phyloP scores from a whole-genome alignment of 2,329 filamentous ascomycete species.

The Didymella lethalis region DNA sequence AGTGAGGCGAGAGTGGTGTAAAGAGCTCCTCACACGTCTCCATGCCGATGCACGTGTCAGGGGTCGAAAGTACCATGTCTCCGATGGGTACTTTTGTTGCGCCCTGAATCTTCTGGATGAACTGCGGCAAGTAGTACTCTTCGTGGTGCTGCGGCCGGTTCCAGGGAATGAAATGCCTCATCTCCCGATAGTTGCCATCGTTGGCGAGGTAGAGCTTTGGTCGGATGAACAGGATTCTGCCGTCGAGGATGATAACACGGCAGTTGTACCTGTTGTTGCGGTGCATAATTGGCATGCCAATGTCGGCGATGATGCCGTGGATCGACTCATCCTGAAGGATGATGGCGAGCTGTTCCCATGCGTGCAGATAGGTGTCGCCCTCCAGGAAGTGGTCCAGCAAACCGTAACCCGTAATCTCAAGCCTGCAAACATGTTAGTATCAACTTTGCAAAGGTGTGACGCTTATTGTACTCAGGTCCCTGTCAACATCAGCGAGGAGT shows the following conservation, averaged over 20 bases:
- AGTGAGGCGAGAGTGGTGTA: conserved; percentile 58
- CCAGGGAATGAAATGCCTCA: conserved; percentile 49
- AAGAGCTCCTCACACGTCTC: conserved; percentile 68
- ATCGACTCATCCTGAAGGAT: conserved; percentile 68
- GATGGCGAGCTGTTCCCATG: conserved; percentile 65
- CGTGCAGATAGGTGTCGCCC: conserved; percentile 36
- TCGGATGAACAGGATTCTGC: conserved; percentile 73
- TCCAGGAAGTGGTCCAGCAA: conserved; percentile 66
- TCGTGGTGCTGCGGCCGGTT: conserved; percentile 62
- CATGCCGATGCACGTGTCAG: conserved; percentile 68
- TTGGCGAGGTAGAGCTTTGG: conserved; percentile 77
- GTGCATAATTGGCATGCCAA: conserved; percentile 61
- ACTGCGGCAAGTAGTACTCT: conserved; percentile 65
- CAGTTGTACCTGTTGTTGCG: conserved; percentile 69
- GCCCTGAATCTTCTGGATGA: conserved; percentile 64
- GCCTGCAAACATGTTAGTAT: conserved; percentile 20
- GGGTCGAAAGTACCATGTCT: conserved; percentile 69
- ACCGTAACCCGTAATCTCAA: conserved; percentile 52
- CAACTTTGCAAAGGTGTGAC: neutral
- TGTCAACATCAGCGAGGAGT: neutral
- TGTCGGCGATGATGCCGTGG: conserved; percentile 62
- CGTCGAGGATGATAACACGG: conserved; percentile 69
- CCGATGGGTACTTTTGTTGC: conserved; percentile 69
- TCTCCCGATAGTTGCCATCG: conserved; percentile 66
- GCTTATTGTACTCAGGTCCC: conserved; percentile 16